Percentiles rank a stretch among this genome's conserved stretches.
Conservation (phyloP, 768 basidiomycete genomes). For the Amanita rimosa region DNA sequence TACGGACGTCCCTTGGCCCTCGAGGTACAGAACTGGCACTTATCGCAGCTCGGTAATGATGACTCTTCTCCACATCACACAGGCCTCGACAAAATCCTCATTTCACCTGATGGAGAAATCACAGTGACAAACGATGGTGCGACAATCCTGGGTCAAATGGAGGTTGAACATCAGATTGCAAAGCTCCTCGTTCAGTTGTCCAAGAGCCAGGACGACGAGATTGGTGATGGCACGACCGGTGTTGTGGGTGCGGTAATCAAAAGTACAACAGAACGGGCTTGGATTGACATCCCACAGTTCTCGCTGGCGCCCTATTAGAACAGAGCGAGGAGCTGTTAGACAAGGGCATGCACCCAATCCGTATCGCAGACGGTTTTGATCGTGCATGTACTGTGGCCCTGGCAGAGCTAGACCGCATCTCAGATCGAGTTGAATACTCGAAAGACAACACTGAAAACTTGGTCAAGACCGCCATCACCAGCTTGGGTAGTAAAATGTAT, state of each 20-base stretch:
- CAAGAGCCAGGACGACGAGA: slow-evolving; percentile 98
- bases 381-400: slow-evolving; percentile 87
- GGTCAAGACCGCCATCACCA: slow-evolving; percentile 91
- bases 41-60: background rate
- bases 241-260: slow-evolving; percentile 70
- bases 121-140: slow-evolving; percentile 99
- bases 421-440: slow-evolving; percentile 83
- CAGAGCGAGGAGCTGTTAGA: slow-evolving; percentile 95
- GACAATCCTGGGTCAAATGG: slow-evolving; percentile 97
- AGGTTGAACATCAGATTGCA: slow-evolving; percentile 98
- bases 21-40: slow-evolving; percentile 41
- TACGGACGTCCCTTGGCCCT: slow-evolving; percentile 91
- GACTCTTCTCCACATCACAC: background rate
- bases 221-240: slow-evolving; percentile 98
- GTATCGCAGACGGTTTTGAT: slow-evolving; percentile 98
- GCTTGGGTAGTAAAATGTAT: slow-evolving; percentile 96
- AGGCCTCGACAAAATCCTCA: slow-evolving; percentile 94
- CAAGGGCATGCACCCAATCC: slow-evolving; percentile 97
- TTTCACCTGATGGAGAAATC: slow-evolving; percentile 96
- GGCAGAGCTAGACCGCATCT: slow-evolving; percentile 81
- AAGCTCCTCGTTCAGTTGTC: slow-evolving; percentile 94
- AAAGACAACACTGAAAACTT: slow-evolving; percentile 76
- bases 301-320: slow-evolving; percentile 95
- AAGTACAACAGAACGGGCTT: slow-evolving; percentile 1
- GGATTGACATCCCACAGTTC: slow-evolving; percentile 37